Conservation (phyloP, 2,329 filamentous ascomycete species). For the Cladophialophora chaetospira region DNA sequence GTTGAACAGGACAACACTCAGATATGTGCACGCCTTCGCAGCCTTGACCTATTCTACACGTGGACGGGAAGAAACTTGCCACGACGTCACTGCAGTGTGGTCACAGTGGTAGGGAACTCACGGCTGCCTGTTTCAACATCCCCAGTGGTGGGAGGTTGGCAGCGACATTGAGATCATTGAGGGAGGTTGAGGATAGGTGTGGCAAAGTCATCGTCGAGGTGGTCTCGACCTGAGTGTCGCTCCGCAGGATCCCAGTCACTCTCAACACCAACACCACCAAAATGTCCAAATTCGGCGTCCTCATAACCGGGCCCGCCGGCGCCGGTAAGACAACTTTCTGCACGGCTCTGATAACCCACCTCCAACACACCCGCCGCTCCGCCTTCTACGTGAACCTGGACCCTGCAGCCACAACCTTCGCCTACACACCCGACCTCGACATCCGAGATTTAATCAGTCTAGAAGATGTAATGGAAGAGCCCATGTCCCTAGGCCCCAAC, state of each 20-base stretch:
- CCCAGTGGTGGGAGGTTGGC: too few relatives aligned
- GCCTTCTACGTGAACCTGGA: slow-evolving; percentile 99
- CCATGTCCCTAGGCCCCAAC: slow-evolving; percentile 83
- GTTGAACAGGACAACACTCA: neutral
- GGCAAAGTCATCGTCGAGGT: too few relatives aligned
- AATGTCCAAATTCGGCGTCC: slow-evolving; percentile 93
- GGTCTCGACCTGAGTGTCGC: neutral
- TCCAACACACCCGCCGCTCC: slow-evolving; percentile 86
- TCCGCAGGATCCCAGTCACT: neutral
- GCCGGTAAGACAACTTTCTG: slow-evolving; percentile 98
- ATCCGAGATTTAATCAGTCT: slow-evolving; percentile 94
- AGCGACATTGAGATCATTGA: too few relatives aligned
- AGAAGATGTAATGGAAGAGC: slow-evolving; percentile 93
- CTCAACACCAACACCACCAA: neutral
- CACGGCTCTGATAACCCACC: slow-evolving; percentile 86
- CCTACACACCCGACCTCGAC: slow-evolving; percentile 88
- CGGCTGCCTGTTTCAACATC: too few relatives aligned
- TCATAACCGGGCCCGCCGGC: slow-evolving; percentile 95
- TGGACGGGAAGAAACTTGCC: too few relatives aligned
- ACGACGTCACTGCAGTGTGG: too few relatives aligned
- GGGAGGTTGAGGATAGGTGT: too few relatives aligned
- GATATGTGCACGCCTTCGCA: neutral
- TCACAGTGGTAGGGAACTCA: too few relatives aligned
- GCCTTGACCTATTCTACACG: neutral
- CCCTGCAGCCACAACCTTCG: slow-evolving; percentile 89